Percentiles rank a stretch among this genome's conserved stretches.
Conservation (phyloP, 2,329 filamentous ascomycete genomes). For the Cryphonectria naterciae region DNA sequence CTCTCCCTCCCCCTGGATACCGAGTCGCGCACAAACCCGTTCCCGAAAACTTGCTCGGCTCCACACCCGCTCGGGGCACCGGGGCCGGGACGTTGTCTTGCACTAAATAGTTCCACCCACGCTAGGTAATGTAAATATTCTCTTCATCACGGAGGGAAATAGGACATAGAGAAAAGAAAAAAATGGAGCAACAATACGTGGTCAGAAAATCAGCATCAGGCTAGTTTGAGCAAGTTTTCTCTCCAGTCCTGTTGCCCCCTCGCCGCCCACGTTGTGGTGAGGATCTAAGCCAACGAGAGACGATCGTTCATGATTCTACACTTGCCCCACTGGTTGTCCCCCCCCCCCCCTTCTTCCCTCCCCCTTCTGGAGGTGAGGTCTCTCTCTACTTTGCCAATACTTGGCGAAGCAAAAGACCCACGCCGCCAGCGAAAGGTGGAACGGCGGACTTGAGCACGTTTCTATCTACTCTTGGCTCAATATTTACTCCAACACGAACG, state of each 20-base stretch:
- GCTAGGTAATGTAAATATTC: not conserved
- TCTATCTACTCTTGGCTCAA: conserved; percentile 21
- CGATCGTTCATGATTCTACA: not conserved
- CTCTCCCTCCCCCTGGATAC: not conserved
- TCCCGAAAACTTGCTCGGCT: conserved; percentile 17
- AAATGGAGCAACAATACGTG: not conserved
- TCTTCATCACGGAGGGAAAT: not conserved
- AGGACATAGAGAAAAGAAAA: not conserved
- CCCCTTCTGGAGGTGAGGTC: not conserved
- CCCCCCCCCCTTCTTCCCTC: no score
- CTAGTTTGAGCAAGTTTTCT: conserved; percentile 3
- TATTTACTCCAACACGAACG: not conserved
- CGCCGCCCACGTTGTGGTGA: not conserved
- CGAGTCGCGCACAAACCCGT: not conserved
- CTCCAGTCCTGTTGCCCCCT: not conserved
- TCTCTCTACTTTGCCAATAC: not conserved
- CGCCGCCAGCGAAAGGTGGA: conserved; percentile 12
- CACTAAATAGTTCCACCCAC: not conserved
- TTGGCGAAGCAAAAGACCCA: not conserved
- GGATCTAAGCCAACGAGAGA: not conserved
- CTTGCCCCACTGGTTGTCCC: not conserved
- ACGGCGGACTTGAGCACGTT: conserved; percentile 23
- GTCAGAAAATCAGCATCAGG: not conserved
- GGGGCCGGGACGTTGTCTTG: not conserved
- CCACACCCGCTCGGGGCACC: not conserved